phyloP scores from a whole-genome alignment of 108 stramenopile genomes.

The Nitzschia sp. region DNA sequence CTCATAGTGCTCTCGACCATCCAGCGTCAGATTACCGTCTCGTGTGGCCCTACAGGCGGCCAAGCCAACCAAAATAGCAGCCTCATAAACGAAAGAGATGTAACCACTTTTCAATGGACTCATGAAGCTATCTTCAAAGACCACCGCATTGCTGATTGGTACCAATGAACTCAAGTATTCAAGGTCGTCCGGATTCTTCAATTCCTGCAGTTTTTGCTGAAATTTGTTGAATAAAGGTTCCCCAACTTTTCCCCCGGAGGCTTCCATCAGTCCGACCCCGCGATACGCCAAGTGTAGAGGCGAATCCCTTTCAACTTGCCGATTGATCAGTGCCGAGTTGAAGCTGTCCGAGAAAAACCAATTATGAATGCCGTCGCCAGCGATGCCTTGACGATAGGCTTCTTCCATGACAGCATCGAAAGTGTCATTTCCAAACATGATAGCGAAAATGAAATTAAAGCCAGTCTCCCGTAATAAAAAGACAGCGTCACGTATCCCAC shows the following conservation, averaged over 20 bases:
- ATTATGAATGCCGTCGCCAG: slow-evolving; percentile 40
- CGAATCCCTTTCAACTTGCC: slow-evolving; percentile 10
- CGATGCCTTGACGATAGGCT: slow-evolving; percentile 40
- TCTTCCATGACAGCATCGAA: slow-evolving; percentile 36
- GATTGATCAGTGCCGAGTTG: neutral
- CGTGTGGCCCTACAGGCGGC: slow-evolving; percentile 18
- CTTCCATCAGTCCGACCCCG: slow-evolving; percentile 1
- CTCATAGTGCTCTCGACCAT: slow-evolving; percentile 13
- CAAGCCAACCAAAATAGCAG: slow-evolving; percentile 17
- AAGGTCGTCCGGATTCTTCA: slow-evolving; percentile 24
- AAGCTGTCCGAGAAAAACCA: slow-evolving; percentile 44
- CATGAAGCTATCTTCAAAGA: slow-evolving; percentile 9
- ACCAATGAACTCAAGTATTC: slow-evolving; percentile 9
- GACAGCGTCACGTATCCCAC: neutral
- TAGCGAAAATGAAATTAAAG: neutral
- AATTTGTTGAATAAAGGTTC: neutral
- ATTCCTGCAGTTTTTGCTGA: neutral
- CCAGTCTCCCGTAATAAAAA: neutral
- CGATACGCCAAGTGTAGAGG: slow-evolving; percentile 23
- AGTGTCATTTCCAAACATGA: neutral
- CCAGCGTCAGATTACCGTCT: neutral
- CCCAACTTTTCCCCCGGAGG: neutral
- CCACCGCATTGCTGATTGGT: neutral
- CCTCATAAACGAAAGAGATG: slow-evolving; percentile 44
- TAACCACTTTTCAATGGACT: slow-evolving; percentile 8